A percentile compares a stretch with the other conserved stretches of the same genome.
phyloP scores from a whole-genome alignment of 768 basidiomycete genomes.

The Hebeloma cylindrosporum region DNA sequence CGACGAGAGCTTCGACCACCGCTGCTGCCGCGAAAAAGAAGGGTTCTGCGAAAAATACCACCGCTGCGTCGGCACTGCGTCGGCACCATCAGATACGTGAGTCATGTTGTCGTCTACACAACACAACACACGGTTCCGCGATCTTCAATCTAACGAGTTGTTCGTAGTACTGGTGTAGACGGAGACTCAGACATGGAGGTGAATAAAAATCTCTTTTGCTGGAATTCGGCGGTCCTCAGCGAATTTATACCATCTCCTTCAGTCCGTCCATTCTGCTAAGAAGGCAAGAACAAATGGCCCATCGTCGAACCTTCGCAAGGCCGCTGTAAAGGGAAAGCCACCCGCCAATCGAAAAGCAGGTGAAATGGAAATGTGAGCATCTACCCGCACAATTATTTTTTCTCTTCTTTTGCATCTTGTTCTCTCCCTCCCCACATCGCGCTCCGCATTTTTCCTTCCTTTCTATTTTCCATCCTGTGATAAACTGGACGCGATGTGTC shows the following conservation, averaged over 20 bases:
- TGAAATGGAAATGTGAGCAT: slow-evolving; percentile 20
- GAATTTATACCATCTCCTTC: not conserved
- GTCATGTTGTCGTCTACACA: too few relatives aligned
- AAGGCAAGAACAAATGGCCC: slow-evolving; percentile 26
- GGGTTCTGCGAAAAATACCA: slow-evolving; percentile 7
- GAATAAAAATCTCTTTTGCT: not conserved
- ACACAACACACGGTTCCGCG: too few relatives aligned
- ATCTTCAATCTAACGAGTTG: not conserved
- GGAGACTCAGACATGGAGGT: slow-evolving; percentile 21
- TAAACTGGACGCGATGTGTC: too few relatives aligned
- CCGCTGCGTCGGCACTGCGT: slow-evolving; percentile 8
- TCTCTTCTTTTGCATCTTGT: slow-evolving; percentile 3
- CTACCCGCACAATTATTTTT: not conserved
- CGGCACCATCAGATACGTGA: too few relatives aligned
- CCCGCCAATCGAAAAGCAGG: slow-evolving; percentile 20
- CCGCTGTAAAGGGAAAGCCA: slow-evolving; percentile 24
- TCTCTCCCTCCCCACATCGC: not conserved
- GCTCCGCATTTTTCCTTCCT: not conserved
- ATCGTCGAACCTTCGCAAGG: slow-evolving; percentile 9
- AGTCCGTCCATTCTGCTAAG: slow-evolving; percentile 29
- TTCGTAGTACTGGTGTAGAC: not conserved
- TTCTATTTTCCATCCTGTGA: slow-evolving; percentile 5
- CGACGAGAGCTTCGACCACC: slow-evolving; percentile 17
- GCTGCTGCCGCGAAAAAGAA: slow-evolving; percentile 9
- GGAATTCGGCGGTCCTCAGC: too few relatives aligned